Conservation (phyloP, 805 yeast genomes). For the Teunomyces barrocoloradensis region DNA sequence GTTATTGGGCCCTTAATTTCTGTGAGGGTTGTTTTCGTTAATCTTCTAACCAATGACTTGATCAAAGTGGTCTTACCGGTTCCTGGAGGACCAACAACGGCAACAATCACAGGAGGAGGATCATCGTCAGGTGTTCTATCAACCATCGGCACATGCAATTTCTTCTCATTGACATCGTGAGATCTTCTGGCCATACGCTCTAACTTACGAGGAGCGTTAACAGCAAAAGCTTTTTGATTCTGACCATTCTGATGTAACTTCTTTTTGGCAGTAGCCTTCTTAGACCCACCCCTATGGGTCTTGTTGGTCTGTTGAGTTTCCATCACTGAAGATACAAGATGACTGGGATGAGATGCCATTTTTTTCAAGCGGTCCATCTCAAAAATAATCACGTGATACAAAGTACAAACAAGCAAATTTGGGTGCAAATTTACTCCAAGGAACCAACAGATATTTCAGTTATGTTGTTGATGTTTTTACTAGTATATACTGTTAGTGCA, state of each 20-base stretch:
- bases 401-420: background rate
- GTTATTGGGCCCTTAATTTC: constrained; percentile 97
- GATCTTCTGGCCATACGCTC: constrained; percentile 81
- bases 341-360: constrained; percentile 4
- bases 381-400: background rate
- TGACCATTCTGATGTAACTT: constrained; percentile 83
- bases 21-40: constrained; percentile 79
- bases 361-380: constrained; percentile 3
- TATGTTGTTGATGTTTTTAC: background rate
- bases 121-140: constrained; percentile 96
- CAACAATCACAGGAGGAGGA: constrained; percentile 95
- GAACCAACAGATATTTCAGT: background rate
- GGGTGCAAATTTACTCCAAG: background rate
- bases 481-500: background rate
- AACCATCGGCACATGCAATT: constrained; percentile 94
- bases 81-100: constrained; percentile 98
- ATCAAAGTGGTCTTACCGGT: constrained; percentile 95
- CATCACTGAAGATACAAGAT: constrained; percentile 10
- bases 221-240: constrained; percentile 45
- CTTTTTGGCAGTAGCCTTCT: constrained; percentile 66
- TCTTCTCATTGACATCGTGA: constrained; percentile 78
- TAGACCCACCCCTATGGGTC: constrained; percentile 62
- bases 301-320: constrained; percentile 63
- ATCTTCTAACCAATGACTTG: constrained; percentile 80
- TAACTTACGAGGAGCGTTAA: constrained; percentile 71